Evolutionary conservation across 2,329 filamentous ascomycete genomes (phyloP), one percentile per base, ranked within the genome.

Genomic region (Tricladium varicosporioides): DNA sequence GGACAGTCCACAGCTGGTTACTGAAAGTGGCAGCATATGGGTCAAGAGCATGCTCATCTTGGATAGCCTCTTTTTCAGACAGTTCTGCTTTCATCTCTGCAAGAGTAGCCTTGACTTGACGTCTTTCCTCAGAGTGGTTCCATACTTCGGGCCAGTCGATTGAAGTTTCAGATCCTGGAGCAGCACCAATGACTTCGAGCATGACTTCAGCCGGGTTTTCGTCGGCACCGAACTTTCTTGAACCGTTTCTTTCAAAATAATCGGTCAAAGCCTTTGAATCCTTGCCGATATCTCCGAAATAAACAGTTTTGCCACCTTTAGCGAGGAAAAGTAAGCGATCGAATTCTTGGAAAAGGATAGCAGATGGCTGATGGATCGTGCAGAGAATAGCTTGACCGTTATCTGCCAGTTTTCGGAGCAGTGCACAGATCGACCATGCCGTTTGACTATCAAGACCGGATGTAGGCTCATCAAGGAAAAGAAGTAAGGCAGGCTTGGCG

Each of bases 281-380:
- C 63, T 87, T 74, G 61, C 90, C 91, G 57, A 93, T 86, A 3
- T 90, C 84, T 54, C 89, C 90, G 67, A 91, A 93, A 76, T 94
- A 94, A 47, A 93, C 87, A 1, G 88, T 91, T 69, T 79, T 82
- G 55, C 90, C 90, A 55, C 89, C 89, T 68, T 83, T 86, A 33
- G 86, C 85, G 14, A 94, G 76, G 76, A 94, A 91, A 32, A 93
- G 79, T 7, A 94, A 81, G 57, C 88, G 83, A 68, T 94, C 90
- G 70, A 94, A 97, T 57, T 91, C 88, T 71, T 96, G 90, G 78
- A 97, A 96, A 53, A 97, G 80, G 81, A 96, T 92, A 33, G 92
- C 92, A 13, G 91, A 95, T n/a, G 93, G 93, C 73, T 97, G 93
- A 72, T 97, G 93, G 60, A 97, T 97, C 0, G 93, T 97, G 76